Evolutionary conservation across 2,329 filamentous ascomycete species (phyloP).

Genomic region (Neonectria punicea): DNA sequence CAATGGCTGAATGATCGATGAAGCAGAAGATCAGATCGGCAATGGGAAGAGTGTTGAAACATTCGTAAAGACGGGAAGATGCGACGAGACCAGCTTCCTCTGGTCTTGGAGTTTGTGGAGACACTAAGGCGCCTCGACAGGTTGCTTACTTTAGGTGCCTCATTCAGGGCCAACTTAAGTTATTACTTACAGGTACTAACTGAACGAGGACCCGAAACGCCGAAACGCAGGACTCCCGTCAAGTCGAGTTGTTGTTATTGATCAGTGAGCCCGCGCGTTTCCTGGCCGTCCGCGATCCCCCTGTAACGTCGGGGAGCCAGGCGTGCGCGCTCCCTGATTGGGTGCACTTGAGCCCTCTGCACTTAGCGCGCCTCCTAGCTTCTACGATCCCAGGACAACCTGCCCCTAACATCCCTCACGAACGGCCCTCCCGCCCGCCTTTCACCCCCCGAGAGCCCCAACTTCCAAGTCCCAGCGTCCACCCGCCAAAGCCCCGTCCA

Average conservation of each 20-base stretch:
- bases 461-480: constrained; percentile 8
- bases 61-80: background rate
- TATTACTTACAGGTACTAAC: no score
- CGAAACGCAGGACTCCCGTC: background rate
- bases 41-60: background rate
- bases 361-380: constrained; percentile 38
- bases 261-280: constrained; percentile 40
- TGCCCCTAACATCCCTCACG: constrained; percentile 43
- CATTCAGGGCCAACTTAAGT: no score
- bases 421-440: constrained; percentile 38
- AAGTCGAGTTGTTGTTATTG: constrained; percentile 41
- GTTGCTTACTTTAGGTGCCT: background rate
- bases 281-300: constrained; percentile 42
- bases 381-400: constrained; percentile 39
- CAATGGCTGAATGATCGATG: no score
- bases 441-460: constrained; percentile 34
- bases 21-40: background rate
- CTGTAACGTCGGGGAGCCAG: constrained; percentile 31
- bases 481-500: constrained; percentile 25
- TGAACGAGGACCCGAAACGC: background rate
- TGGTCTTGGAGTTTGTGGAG: background rate
- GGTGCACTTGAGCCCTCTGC: constrained; percentile 15
- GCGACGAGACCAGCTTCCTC: background rate
- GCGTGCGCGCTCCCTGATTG: constrained; percentile 35
- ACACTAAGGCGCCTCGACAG: constrained; percentile 14